Conservation (phyloP, 768 basidiomycete species). For the Suillus variegatus region DNA sequence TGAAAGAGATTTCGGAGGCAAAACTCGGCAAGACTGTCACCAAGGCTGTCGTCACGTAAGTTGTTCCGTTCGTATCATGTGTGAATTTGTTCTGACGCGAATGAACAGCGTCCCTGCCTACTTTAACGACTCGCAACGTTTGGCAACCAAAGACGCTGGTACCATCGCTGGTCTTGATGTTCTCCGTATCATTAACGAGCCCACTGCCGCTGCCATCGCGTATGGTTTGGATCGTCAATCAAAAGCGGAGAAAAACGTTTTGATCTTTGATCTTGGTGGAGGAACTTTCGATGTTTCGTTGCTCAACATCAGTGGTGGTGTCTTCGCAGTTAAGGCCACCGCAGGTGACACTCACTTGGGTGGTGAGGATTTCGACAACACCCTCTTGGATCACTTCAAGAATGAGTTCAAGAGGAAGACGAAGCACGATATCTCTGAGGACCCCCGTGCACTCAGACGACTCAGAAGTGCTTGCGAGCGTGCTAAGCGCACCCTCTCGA, state of each 20-base stretch:
- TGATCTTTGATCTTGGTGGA: slow-evolving; percentile 99
- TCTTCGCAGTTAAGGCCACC: slow-evolving; percentile 99
- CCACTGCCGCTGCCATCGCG: slow-evolving; percentile 98
- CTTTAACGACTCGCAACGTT: slow-evolving; percentile 99
- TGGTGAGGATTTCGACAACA: slow-evolving; percentile 99
- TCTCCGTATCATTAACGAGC: slow-evolving; percentile 99
- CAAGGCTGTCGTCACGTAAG: slow-evolving; percentile 98
- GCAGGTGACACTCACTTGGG: slow-evolving; percentile 99
- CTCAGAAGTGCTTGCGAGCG: slow-evolving; percentile 98
- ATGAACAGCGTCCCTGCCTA: slow-evolving; percentile 85
- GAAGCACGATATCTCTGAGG: slow-evolving; percentile 95
- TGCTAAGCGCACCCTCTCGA: slow-evolving; percentile 98
- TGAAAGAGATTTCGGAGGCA: slow-evolving; percentile 99
- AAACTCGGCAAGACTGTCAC: slow-evolving; percentile 98
- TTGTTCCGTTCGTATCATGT: slow-evolving; percentile 20
- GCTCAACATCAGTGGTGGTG: slow-evolving; percentile 95
- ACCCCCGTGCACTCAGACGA: slow-evolving; percentile 95
- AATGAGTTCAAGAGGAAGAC: slow-evolving; percentile 98
- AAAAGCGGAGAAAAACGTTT: slow-evolving; percentile 94
- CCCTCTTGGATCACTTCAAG: slow-evolving; percentile 98
- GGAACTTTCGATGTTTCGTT: slow-evolving; percentile 99
- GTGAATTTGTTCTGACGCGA: slow-evolving; percentile 9
- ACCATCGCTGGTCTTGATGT: slow-evolving; percentile 97
- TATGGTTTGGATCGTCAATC: slow-evolving; percentile 97
- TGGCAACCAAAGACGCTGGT: slow-evolving; percentile 99